Evolutionary conservation across 2,329 filamentous ascomycete species (phyloP).

Genomic region (Decorospora gaudefroyi): DNA sequence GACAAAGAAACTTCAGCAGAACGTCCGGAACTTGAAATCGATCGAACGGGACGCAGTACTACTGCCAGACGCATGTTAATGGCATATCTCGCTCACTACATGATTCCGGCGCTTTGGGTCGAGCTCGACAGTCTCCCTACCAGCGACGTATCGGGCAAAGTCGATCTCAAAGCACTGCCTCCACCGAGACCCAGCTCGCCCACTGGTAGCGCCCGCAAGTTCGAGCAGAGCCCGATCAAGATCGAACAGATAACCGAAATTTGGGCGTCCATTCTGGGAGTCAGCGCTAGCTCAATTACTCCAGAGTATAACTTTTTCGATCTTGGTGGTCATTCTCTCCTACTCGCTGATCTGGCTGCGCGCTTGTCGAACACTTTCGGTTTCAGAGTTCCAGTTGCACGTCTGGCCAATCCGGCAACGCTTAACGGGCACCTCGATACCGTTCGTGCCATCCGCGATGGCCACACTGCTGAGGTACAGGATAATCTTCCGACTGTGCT

Average conservation of each 20-base stretch:
- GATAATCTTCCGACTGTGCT: conserved; percentile 73
- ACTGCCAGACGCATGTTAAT: conserved; percentile 67
- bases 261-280: conserved; percentile 72
- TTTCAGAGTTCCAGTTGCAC: conserved; percentile 71
- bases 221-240: conserved; percentile 66
- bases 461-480: conserved; percentile 73
- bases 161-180: conserved; percentile 72
- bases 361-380: conserved; percentile 71
- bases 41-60: conserved; percentile 72
- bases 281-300: conserved; percentile 66
- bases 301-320: conserved; percentile 79
- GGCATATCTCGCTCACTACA: conserved; percentile 74
- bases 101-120: conserved; percentile 81
- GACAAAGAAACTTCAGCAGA: conserved; percentile 64
- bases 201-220: conserved; percentile 51
- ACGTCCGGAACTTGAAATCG: conserved; percentile 66
- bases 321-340: conserved; percentile 76
- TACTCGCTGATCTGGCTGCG: conserved; percentile 76
- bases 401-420: conserved; percentile 72
- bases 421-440: conserved; percentile 73
- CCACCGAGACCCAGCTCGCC: conserved; percentile 60
- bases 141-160: conserved; percentile 78
- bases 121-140: conserved; percentile 72
- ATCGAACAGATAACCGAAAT: conserved; percentile 70
- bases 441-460: conserved; percentile 71